These are phyloP conservation scores for Diaporthe longicolla DNA, from an alignment of 2,329 filamentous ascomycete genomes.

Conservation along the genomic window DNA sequence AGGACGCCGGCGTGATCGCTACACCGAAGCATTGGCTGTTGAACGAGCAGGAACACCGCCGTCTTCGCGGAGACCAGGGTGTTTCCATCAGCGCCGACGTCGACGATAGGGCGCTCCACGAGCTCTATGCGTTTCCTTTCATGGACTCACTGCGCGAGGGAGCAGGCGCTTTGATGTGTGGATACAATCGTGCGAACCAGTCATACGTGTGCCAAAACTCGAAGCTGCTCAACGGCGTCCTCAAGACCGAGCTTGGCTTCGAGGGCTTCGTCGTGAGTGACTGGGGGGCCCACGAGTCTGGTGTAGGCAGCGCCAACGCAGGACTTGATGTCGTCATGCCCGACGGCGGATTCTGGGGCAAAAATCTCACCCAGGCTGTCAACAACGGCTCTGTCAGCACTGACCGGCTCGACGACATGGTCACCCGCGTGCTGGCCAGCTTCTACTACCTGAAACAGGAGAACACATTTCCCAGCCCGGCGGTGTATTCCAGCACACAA, in stretches of 20 bases:
- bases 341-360: slow-evolving; percentile 50
- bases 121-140: slow-evolving; percentile 59
- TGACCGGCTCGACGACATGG: slow-evolving; percentile 71
- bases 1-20: slow-evolving; percentile 81
- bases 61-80: slow-evolving; percentile 61
- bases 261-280: slow-evolving; percentile 78
- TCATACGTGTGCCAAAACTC: slow-evolving; percentile 79
- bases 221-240: slow-evolving; percentile 74
- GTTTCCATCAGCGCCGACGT: slow-evolving; percentile 57
- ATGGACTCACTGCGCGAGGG: slow-evolving; percentile 38
- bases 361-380: slow-evolving; percentile 72
- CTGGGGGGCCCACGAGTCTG: slow-evolving; percentile 76
- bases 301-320: slow-evolving; percentile 72
- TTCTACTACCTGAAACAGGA: slow-evolving; percentile 38
- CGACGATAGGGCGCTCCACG: slow-evolving; percentile 57
- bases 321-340: slow-evolving; percentile 83
- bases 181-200: slow-evolving; percentile 40
- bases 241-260: slow-evolving; percentile 74
- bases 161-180: slow-evolving; percentile 38
- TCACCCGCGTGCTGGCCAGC: slow-evolving; percentile 47
- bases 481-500: slow-evolving; percentile 37
- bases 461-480: slow-evolving; percentile 36
- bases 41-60: slow-evolving; percentile 60
- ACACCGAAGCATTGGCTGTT: slow-evolving; percentile 76
- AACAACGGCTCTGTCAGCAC: slow-evolving; percentile 71